These are phyloP conservation scores for Hanseniaspora clermontiae DNA, from an alignment of 805 yeast genomes.

Conservation along the genomic window DNA sequence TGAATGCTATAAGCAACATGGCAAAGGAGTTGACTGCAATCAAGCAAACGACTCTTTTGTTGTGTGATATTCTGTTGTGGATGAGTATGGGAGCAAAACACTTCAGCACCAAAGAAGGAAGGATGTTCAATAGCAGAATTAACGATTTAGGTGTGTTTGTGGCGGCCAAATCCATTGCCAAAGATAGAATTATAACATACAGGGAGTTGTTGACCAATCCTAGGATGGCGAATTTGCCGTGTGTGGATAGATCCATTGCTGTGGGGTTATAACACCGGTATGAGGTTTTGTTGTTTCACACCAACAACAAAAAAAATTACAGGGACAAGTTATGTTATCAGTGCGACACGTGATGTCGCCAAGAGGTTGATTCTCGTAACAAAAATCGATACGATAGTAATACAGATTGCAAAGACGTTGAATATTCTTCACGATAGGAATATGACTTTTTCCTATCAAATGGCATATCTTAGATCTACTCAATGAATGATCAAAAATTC, in stretches of 20 bases:
- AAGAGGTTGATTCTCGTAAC: too few relatives aligned
- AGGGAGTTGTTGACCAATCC: conserved; percentile 81
- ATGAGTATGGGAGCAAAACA: conserved; percentile 66
- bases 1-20: conserved; percentile 61
- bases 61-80: conserved; percentile 46
- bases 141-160: conserved; percentile 69
- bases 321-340: too few relatives aligned
- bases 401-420: too few relatives aligned
- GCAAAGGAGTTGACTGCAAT: conserved; percentile 55
- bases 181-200: conserved; percentile 80
- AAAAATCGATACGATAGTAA: too few relatives aligned
- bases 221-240: conserved; percentile 58
- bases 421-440: too few relatives aligned
- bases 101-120: conserved; percentile 69
- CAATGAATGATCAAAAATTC: too few relatives aligned
- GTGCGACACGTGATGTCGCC: too few relatives aligned
- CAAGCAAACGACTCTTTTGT: conserved; percentile 39
- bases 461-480: too few relatives aligned
- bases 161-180: conserved; percentile 87
- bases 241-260: conserved; percentile 20
- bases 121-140: conserved; percentile 72
- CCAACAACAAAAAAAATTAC: too few relatives aligned
- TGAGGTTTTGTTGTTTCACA: too few relatives aligned
- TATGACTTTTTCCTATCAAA: too few relatives aligned
- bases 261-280: neutral